phyloP scores from a whole-genome alignment of 2,329 filamentous ascomycete genomes.

The Diplodia mutila region DNA sequence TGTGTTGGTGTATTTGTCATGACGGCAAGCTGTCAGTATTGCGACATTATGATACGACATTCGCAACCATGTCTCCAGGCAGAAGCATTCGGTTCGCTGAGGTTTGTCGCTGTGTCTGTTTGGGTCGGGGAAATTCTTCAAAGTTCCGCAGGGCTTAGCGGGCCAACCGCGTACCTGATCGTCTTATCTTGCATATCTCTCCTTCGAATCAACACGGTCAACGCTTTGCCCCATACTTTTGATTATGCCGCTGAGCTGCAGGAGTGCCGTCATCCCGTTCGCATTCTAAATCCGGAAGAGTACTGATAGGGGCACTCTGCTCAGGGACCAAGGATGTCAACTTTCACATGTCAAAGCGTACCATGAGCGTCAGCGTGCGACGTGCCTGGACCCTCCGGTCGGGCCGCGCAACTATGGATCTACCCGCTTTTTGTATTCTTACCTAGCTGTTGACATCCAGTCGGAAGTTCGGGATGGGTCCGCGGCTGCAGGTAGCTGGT shows the following conservation, averaged over 20 bases:
- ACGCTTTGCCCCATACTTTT: neutral
- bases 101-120: neutral
- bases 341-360: conserved; percentile 5
- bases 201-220: neutral
- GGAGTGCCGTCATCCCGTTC: neutral
- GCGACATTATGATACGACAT: neutral
- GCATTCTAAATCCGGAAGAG: neutral
- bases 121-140: neutral
- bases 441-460: neutral
- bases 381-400: conserved; percentile 4
- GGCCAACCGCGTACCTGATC: conserved; percentile 9
- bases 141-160: neutral
- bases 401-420: conserved; percentile 15
- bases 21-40: neutral
- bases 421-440: conserved; percentile 5
- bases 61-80: neutral
- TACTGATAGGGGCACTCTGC: neutral
- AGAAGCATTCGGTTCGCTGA: neutral
- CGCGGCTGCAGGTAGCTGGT: conserved; percentile 1
- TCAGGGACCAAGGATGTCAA: neutral
- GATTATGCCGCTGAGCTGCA: neutral
- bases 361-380: neutral
- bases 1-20: neutral
- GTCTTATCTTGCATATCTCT: conserved; percentile 1
- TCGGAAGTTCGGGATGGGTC: neutral